Evolutionary conservation across 495 filamentous ascomycete genomes (phyloP).

Genomic region (Penicillium cosmopolitanum): DNA sequence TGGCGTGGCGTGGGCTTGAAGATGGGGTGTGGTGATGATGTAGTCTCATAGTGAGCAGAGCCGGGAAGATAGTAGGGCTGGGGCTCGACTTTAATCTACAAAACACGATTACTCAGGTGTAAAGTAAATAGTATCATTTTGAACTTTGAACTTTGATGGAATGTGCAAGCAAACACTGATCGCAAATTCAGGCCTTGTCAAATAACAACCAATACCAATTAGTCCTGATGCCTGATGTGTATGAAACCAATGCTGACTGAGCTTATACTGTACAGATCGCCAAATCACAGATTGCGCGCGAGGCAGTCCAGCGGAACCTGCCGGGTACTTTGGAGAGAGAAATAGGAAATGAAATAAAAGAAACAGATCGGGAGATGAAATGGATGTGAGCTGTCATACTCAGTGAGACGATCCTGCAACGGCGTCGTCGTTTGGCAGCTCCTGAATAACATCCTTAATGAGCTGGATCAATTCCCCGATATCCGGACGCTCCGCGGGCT

Average conservation of each 20-base stretch:
- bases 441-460: constrained; percentile 73
- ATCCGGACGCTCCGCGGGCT: constrained; percentile 87
- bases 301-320: constrained; percentile 23
- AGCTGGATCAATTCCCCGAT: constrained; percentile 85
- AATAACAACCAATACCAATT: background rate
- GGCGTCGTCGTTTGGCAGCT: constrained; percentile 72
- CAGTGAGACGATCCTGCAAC: constrained; percentile 33
- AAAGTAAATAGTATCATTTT: background rate
- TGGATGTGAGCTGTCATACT: background rate
- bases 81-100: background rate
- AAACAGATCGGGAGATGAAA: constrained; percentile 2
- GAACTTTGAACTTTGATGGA: background rate
- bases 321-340: constrained; percentile 16
- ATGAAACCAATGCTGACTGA: constrained; percentile 5
- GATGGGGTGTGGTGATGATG: too few relatives aligned
- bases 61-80: too few relatives aligned
- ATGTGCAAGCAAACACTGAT: background rate
- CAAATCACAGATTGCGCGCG: constrained; percentile 16
- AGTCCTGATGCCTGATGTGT: background rate
- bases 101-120: background rate
- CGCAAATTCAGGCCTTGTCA: background rate
- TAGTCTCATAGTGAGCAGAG: too few relatives aligned
- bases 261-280: constrained; percentile 25
- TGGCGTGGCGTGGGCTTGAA: too few relatives aligned
- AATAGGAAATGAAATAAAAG: constrained; percentile 7